Percentiles rank a stretch among this genome's conserved stretches.
Evolutionary conservation across 2,329 filamentous ascomycete genomes (phyloP).

Genomic region (Stromatinia cepivora): DNA sequence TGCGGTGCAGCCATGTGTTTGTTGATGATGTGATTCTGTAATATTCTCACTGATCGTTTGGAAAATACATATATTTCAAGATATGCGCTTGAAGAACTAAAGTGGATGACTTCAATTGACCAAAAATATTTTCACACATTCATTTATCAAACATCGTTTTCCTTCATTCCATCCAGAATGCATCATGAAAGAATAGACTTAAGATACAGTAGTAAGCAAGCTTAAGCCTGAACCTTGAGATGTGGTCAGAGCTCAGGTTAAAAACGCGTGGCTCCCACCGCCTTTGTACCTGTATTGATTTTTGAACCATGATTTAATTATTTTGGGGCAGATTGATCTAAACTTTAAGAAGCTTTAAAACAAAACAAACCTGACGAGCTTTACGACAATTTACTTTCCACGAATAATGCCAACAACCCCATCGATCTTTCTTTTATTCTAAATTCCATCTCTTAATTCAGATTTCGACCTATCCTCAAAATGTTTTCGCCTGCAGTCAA

Average conservation of each 20-base stretch:
- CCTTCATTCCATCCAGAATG: background rate
- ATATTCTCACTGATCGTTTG: background rate
- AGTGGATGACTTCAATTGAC: background rate
- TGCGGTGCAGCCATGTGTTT: background rate
- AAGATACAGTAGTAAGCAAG: background rate
- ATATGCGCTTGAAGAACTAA: background rate
- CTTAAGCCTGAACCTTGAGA: background rate
- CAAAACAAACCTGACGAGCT: slow-evolving; percentile 2
- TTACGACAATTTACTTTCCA: background rate
- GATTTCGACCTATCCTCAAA: background rate
- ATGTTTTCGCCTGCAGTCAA: slow-evolving; percentile 62
- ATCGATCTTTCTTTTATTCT: background rate
- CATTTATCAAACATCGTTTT: no score
- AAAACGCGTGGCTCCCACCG: slow-evolving; percentile 2
- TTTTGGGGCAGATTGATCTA: slow-evolving; percentile 4
- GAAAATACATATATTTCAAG: background rate
- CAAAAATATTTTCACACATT: background rate
- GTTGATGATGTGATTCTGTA: background rate
- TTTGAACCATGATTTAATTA: slow-evolving; percentile 10
- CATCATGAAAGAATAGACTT: background rate
- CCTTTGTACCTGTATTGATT: background rate
- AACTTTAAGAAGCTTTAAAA: slow-evolving; percentile 16
- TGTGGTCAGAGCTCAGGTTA: slow-evolving; percentile 8
- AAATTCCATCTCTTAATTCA: background rate
- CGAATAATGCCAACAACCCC: slow-evolving; percentile 9